Percentiles rank a stretch among this genome's conserved stretches.
Evolutionary conservation across 495 filamentous ascomycete genomes (phyloP).

Genomic region (Annulohypoxylon bovei): DNA sequence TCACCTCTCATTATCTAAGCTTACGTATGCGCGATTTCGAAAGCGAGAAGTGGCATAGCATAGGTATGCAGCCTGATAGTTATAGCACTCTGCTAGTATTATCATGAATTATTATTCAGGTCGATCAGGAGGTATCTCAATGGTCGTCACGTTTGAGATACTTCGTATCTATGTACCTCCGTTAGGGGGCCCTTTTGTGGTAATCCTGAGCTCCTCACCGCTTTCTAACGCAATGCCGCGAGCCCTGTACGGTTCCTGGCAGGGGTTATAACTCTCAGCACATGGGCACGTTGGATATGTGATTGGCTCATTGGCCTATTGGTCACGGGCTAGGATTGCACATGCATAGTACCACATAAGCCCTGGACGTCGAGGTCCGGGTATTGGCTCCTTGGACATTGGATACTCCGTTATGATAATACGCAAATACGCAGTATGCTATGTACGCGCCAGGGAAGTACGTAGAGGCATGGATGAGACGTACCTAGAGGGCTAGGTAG

Average conservation of each 20-base stretch:
- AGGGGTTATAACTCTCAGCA: neutral
- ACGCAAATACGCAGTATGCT: neutral
- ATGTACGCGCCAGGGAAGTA: neutral
- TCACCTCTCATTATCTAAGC: slow-evolving; percentile 3
- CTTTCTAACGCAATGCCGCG: slow-evolving; percentile 13
- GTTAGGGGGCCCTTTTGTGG: neutral
- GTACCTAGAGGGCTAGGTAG: neutral
- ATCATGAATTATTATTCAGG: neutral
- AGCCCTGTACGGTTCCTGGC: slow-evolving; percentile 4
- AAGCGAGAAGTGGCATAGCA: neutral
- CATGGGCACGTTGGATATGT: neutral
- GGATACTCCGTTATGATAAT: neutral
- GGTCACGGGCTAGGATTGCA: neutral
- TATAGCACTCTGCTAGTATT: neutral
- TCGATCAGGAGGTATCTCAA: slow-evolving; percentile 30
- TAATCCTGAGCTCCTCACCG: slow-evolving; percentile 8
- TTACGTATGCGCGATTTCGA: neutral
- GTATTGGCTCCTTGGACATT: neutral
- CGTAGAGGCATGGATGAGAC: slow-evolving; percentile 12
- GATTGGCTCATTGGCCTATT: slow-evolving; percentile 2
- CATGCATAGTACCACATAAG: neutral
- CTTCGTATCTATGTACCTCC: neutral
- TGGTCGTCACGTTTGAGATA: slow-evolving; percentile 28
- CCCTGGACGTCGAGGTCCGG: neutral
- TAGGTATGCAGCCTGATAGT: neutral